Percentiles rank a stretch among this genome's conserved stretches.
Conservation (phyloP, 306 rosid species). For the Quercus agrifolia region DNA sequence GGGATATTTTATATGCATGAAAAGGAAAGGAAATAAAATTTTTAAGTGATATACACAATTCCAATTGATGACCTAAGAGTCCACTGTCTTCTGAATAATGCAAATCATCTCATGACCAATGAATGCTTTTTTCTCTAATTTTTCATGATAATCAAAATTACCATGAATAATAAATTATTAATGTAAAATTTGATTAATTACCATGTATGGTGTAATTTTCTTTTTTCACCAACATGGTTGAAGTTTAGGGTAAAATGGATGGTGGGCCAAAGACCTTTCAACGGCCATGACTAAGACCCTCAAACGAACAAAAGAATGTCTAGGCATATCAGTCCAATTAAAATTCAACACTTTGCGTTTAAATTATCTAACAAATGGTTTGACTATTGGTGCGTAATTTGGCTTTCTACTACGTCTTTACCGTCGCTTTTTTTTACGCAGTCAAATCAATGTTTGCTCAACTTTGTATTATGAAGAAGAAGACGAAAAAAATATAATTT, state of each 20-base stretch:
- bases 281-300: constrained; percentile 4
- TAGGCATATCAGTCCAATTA: background rate
- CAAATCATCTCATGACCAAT: too few relatives aligned
- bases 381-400: background rate
- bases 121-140: too few relatives aligned
- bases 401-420: background rate
- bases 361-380: background rate
- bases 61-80: too few relatives aligned
- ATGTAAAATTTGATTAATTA: background rate
- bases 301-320: background rate
- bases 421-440: background rate
- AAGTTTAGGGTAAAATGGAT: background rate
- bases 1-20: too few relatives aligned
- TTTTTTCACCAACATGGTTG: background rate
- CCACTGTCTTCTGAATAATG: too few relatives aligned
- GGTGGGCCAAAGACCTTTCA: background rate
- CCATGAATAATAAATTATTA: background rate
- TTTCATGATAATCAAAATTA: too few relatives aligned
- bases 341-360: background rate
- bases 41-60: too few relatives aligned
- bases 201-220: background rate
- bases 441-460: background rate
- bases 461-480: background rate
- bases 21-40: too few relatives aligned
- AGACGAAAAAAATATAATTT: too few relatives aligned